A percentile compares a stretch with the other conserved stretches of the same genome.
Evolutionary conservation across 257 asterid species (phyloP).

Genomic region (Salvia miltiorrhiza): DNA sequence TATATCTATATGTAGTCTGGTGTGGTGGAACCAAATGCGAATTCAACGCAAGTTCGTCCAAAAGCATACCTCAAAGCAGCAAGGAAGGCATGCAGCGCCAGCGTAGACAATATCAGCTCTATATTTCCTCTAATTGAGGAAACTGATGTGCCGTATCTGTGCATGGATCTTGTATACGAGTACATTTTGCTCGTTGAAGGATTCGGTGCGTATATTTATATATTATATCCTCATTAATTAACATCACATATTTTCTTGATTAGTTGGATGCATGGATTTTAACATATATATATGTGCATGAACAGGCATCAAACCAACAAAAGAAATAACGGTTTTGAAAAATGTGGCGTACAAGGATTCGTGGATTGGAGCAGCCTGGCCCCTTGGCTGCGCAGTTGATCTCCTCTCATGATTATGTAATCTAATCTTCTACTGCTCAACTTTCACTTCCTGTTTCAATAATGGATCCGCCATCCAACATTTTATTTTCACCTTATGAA

Average conservation of each 20-base stretch:
- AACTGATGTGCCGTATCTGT: constrained; percentile 33
- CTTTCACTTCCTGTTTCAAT: too few relatives aligned
- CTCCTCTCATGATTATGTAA: constrained; percentile 31
- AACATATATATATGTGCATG: too few relatives aligned
- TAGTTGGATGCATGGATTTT: too few relatives aligned
- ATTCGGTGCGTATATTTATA: constrained; percentile 27
- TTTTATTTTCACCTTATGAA: too few relatives aligned
- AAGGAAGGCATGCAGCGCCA: constrained; percentile 35
- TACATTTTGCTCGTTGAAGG: constrained; percentile 50
- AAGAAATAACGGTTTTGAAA: constrained; percentile 30
- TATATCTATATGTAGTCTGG: not conserved
- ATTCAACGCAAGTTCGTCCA: constrained; percentile 26
- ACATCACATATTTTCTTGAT: too few relatives aligned
- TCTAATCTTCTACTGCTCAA: too few relatives aligned
- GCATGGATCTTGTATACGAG: constrained; percentile 54
- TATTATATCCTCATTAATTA: too few relatives aligned
- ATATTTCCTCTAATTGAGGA: constrained; percentile 23
- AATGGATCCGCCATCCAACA: too few relatives aligned
- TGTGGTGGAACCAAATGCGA: not conserved
- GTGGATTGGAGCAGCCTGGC: constrained; percentile 50
- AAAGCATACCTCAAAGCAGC: constrained; percentile 37
- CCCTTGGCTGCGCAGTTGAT: constrained; percentile 55
- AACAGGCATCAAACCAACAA: too few relatives aligned
- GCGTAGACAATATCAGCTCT: constrained; percentile 1
- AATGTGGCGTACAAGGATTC: constrained; percentile 33